A percentile compares a stretch with the other conserved stretches of the same genome.
These are phyloP conservation scores for Elsinoe batatas DNA, from an alignment of 2,329 filamentous ascomycete genomes.

Conservation along the genomic window DNA sequence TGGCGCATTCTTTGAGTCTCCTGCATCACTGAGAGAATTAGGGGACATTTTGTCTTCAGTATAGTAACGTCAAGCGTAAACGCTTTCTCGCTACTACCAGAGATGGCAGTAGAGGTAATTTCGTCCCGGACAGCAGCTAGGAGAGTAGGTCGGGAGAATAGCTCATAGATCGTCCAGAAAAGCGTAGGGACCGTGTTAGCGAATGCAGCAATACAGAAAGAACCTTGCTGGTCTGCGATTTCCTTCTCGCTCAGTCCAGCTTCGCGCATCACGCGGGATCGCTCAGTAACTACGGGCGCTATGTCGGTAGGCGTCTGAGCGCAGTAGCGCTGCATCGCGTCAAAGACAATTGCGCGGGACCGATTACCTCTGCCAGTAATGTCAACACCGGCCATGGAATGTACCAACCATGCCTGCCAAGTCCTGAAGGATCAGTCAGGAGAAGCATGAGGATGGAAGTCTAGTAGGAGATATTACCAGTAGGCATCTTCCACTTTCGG, in stretches of 20 bases:
- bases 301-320: not conserved
- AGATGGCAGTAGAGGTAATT: conserved; percentile 19
- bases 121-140: conserved; percentile 28
- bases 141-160: conserved; percentile 28
- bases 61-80: conserved; percentile 26
- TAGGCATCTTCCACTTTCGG: conserved; percentile 1
- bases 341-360: not conserved
- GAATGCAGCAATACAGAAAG: conserved; percentile 24
- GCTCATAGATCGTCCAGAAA: conserved; percentile 33
- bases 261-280: not conserved
- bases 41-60: conserved; percentile 28
- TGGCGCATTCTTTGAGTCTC: conserved; percentile 28
- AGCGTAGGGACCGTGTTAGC: conserved; percentile 31
- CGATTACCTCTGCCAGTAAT: not conserved
- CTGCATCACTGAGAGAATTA: conserved; percentile 30
- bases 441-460: too few species aligned
- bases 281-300: not conserved
- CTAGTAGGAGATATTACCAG: not conserved
- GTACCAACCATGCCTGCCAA: not conserved
- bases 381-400: not conserved
- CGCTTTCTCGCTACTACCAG: not conserved
- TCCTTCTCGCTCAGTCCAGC: not conserved
- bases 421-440: not conserved
- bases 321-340: not conserved
- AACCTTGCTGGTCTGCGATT: not conserved